Evolutionary conservation across 1,284 basidiomycete species (phyloP), one percentile per base, ranked within the genome.

Genomic region (Pseudozyma thailandica): DNA sequence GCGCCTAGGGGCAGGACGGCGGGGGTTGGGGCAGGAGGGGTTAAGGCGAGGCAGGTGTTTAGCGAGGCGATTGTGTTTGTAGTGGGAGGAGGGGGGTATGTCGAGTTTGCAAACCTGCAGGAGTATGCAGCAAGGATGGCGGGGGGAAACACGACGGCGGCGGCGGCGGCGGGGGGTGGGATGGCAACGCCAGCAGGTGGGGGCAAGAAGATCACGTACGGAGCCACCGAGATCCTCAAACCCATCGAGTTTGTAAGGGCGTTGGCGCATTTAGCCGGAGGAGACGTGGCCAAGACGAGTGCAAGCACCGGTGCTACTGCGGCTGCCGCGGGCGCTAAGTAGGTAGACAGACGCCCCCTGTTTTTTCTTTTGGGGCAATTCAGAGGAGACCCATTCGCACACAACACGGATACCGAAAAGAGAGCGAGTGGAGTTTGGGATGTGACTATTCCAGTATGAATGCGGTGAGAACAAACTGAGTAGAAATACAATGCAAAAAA

Each of bases 61-160:
- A 44, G 87, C 16, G 94, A 98, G 72, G 90, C 91, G 16, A 89
- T 94, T 74, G 91, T 98, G 2, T 99, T 99, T 77, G 87, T 98
- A 15, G 94, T 98, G 1, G 96, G 96, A 5, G 96, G 96, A 4
- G 96, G 94, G 1, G 91, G 93, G 20, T 96, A 98, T 80, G 93
- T 98, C 50, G 96, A 99, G 84, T 97, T 95, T 78, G 92, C 93
- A 7, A 98, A 98, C 83, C 84, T 99, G 72, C 74, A 76, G 39
- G 79, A 82, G 47, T 81, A 76, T 41, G 75, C 75, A 4, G 53
- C 61, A 9, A 54, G 79, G 15, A 55, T 55, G 1, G 89, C 91
- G 80, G 89, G 91, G 81, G 52, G 47, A 44, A 42, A 37, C 49
- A 50, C 64, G 37, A 51, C 54, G 0, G 71, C 64, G 26, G 62